These are phyloP conservation scores for Picochlorum costavermella DNA, from an alignment of 139 green algal genomes.

Conservation along the genomic window DNA sequence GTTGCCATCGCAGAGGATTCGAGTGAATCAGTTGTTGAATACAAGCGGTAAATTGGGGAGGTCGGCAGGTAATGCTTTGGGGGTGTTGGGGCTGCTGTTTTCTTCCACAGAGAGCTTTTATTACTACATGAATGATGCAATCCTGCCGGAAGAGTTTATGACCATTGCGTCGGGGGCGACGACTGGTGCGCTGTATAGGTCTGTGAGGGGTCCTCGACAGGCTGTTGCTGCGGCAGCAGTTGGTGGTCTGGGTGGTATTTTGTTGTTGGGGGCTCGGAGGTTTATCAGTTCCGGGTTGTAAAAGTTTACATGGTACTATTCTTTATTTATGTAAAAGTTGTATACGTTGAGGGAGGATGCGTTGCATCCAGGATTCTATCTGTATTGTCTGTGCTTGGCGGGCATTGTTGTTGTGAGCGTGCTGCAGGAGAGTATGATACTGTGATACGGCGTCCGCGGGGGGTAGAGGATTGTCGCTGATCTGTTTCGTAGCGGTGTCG, in stretches of 20 bases:
- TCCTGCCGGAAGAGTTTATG: constrained; percentile 42
- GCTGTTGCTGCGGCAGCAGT: constrained; percentile 55
- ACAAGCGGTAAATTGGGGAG: constrained; percentile 45
- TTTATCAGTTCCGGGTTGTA: constrained; percentile 18
- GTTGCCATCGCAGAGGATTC: constrained; percentile 29
- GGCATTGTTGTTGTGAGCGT: too few species aligned
- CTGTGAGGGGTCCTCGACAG: constrained; percentile 53
- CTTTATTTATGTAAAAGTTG: too few species aligned
- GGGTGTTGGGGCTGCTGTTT: constrained; percentile 74
- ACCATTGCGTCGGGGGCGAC: constrained; percentile 56
- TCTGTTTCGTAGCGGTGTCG: too few species aligned
- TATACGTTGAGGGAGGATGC: too few species aligned
- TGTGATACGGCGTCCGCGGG: too few species aligned
- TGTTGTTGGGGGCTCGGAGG: constrained; percentile 42
- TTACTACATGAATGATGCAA: constrained; percentile 42
- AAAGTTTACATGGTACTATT: too few species aligned
- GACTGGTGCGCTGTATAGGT: constrained; percentile 62
- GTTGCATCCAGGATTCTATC: too few species aligned
- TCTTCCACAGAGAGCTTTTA: constrained; percentile 49
- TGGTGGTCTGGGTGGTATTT: constrained; percentile 37
- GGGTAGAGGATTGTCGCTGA: too few species aligned
- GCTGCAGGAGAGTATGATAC: too few species aligned
- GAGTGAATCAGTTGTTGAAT: constrained; percentile 70
- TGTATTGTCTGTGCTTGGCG: too few species aligned
- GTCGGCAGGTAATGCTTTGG: constrained; percentile 55